Evolutionary conservation across 208 protist species (phyloP).

Genomic region (Perkinsela sp.): DNA sequence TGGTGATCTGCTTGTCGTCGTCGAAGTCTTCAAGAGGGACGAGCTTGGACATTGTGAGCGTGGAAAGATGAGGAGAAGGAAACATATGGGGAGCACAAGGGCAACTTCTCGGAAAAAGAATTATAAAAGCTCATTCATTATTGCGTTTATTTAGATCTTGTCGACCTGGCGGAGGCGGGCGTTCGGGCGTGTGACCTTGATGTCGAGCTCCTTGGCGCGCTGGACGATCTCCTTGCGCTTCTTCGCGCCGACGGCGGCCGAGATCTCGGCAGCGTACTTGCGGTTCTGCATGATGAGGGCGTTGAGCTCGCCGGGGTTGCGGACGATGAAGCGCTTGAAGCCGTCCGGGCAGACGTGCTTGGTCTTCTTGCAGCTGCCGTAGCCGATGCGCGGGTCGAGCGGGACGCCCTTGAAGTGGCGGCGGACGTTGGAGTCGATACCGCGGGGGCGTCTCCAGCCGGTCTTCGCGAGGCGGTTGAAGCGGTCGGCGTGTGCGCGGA

Average conservation of each 20-base stretch:
- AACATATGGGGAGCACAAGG: too few relatives aligned
- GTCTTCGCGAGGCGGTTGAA: conserved; percentile 65
- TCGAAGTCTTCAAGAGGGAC: conserved; percentile 44
- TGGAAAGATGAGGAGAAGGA: not conserved
- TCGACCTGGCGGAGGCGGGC: conserved; percentile 74
- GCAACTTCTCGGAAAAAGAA: too few relatives aligned
- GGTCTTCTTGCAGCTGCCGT: conserved; percentile 83
- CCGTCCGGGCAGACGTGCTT: conserved; percentile 82
- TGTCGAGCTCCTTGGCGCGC: conserved; percentile 88
- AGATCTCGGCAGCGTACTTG: conserved; percentile 92
- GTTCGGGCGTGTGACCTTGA: conserved; percentile 82
- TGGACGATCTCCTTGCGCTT: conserved; percentile 83
- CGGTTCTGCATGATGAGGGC: conserved; percentile 97
- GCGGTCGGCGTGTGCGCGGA: conserved; percentile 72
- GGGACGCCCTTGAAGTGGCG: conserved; percentile 85
- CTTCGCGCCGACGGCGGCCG: conserved; percentile 71
- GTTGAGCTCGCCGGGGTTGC: conserved; percentile 86
- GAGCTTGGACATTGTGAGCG: not conserved
- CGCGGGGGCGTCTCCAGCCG: conserved; percentile 88
- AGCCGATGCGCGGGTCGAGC: conserved; percentile 89
- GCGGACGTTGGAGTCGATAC: conserved; percentile 92
- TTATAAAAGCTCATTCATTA: too few relatives aligned
- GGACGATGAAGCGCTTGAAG: conserved; percentile 85
- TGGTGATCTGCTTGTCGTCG: conserved; percentile 29
- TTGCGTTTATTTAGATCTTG: conserved; percentile 4